A percentile compares a stretch with the other conserved stretches of the same genome.
Evolutionary conservation across 2,329 filamentous ascomycete genomes (phyloP).

Genomic region (Nannizzia gypsea): DNA sequence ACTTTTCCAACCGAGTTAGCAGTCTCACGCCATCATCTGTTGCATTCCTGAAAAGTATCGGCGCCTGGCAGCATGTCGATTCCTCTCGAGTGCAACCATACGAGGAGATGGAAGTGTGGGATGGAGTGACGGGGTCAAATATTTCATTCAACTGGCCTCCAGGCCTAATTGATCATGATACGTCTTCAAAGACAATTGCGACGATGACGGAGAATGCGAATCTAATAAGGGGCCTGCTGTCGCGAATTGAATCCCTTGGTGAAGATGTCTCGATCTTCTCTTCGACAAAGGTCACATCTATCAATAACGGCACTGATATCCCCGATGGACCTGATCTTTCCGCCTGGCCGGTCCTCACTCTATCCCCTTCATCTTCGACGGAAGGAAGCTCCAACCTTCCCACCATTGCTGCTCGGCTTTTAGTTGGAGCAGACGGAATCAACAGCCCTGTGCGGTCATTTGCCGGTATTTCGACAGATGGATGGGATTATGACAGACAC

Average conservation of each 20-base stretch:
- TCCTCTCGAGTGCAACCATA: conserved; percentile 68
- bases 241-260: conserved; percentile 57
- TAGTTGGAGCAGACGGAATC: conserved; percentile 87
- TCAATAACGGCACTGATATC: conserved; percentile 57
- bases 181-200: conserved; percentile 56
- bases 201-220: conserved; percentile 97
- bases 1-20: conserved; percentile 89
- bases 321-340: conserved; percentile 62
- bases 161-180: conserved; percentile 30
- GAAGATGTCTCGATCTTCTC: conserved; percentile 56
- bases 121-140: conserved; percentile 73
- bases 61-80: conserved; percentile 71
- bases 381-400: conserved; percentile 29
- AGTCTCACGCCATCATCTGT: conserved; percentile 83
- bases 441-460: conserved; percentile 89
- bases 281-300: conserved; percentile 65
- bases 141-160: conserved; percentile 72
- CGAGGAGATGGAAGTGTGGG: conserved; percentile 97
- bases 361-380: conserved; percentile 44
- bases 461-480: conserved; percentile 69
- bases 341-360: conserved; percentile 73
- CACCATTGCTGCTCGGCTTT: conserved; percentile 63
- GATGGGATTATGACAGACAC: conserved; percentile 88
- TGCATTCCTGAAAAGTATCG: conserved; percentile 69
- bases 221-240: conserved; percentile 64